These are phyloP conservation scores for Beauveria rudraprayagi DNA, from an alignment of 2,329 filamentous ascomycete species.

Conservation along the genomic window DNA sequence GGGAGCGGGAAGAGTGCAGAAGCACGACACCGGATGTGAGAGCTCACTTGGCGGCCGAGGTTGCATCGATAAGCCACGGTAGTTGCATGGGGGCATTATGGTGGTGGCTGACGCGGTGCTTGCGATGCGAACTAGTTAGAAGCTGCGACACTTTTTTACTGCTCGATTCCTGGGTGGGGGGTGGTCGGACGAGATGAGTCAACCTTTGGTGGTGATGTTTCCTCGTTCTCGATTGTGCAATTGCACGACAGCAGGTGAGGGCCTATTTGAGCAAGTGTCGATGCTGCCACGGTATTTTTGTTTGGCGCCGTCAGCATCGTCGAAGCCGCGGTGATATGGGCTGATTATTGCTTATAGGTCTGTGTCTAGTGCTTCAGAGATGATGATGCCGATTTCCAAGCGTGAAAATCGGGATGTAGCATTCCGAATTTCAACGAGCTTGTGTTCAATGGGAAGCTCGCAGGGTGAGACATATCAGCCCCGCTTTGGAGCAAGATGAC, in stretches of 20 bases:
- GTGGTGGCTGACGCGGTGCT: slow-evolving; percentile 8
- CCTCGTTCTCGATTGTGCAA: background rate
- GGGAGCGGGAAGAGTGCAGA: background rate
- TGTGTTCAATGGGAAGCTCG: background rate
- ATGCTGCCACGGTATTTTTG: background rate
- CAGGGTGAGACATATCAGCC: slow-evolving; percentile 7
- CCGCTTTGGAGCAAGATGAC: background rate
- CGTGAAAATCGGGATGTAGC: background rate
- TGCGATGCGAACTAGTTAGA: slow-evolving; percentile 7
- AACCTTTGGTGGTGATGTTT: background rate
- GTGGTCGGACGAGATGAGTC: background rate
- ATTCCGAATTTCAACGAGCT: background rate
- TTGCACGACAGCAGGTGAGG: background rate
- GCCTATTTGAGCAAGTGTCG: background rate
- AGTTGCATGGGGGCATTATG: background rate
- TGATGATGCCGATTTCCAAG: background rate
- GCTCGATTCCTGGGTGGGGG: background rate
- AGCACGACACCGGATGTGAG: background rate
- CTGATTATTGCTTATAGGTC: background rate
- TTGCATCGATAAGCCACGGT: background rate
- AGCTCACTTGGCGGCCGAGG: background rate
- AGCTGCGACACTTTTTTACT: background rate
- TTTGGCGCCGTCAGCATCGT: background rate
- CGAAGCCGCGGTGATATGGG: background rate
- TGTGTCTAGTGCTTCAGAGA: background rate